These are phyloP conservation scores for Oldenlandia corymbosa DNA, from an alignment of 257 asterid genomes.

Conservation along the genomic window DNA sequence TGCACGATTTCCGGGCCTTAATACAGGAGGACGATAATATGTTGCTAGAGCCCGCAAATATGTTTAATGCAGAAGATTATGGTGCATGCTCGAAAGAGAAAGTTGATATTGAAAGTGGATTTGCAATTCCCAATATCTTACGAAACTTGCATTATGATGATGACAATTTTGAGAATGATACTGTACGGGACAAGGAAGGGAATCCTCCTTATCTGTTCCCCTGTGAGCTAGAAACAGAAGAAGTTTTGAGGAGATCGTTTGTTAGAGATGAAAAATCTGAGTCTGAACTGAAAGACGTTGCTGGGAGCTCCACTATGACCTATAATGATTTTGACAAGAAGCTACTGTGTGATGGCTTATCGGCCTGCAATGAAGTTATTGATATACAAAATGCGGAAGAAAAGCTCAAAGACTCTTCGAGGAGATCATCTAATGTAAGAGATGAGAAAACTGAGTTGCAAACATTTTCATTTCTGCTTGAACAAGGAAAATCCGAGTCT, in stretches of 20 bases:
- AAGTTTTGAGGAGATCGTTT: slow-evolving; percentile 20
- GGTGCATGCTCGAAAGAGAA: slow-evolving; percentile 50
- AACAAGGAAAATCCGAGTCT: slow-evolving; percentile 10
- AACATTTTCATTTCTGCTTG: background rate
- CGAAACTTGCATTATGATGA: slow-evolving; percentile 49
- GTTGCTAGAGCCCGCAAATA: slow-evolving; percentile 31
- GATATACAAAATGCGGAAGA: slow-evolving; percentile 29
- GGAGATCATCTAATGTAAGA: slow-evolving; percentile 23
- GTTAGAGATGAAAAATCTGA: slow-evolving; percentile 12
- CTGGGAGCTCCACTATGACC: background rate
- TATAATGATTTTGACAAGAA: background rate
- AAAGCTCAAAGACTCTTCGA: slow-evolving; percentile 28
- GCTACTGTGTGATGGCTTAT: slow-evolving; percentile 7
- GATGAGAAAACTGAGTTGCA: slow-evolving; percentile 9
- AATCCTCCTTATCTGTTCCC: slow-evolving; percentile 24
- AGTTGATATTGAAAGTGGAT: slow-evolving; percentile 52
- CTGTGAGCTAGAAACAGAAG: slow-evolving; percentile 33
- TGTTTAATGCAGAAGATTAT: slow-evolving; percentile 32
- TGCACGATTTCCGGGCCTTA: slow-evolving; percentile 51
- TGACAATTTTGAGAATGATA: slow-evolving; percentile 43
- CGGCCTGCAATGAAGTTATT: slow-evolving; percentile 2
- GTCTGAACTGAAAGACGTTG: background rate
- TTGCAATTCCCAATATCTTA: slow-evolving; percentile 53
- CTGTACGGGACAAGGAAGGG: slow-evolving; percentile 35
- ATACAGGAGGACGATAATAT: slow-evolving; percentile 50